These are phyloP conservation scores for Cyphellophora europaea DNA, from an alignment of 2,329 filamentous ascomycete species.

Conservation along the genomic window DNA sequence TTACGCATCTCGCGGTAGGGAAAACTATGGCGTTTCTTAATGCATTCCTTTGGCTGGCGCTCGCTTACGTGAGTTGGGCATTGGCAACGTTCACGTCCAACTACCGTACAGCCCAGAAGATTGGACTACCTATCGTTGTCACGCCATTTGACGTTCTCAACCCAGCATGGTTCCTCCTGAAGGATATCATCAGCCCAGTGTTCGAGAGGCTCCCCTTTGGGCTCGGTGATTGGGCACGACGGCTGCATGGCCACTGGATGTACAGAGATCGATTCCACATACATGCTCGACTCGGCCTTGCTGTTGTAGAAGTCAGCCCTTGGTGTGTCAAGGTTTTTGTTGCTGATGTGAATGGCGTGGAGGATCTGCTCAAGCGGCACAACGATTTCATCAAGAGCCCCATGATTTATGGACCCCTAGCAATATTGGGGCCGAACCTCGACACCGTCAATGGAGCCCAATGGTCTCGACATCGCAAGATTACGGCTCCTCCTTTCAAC, in stretches of 20 bases:
- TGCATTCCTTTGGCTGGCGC: neutral
- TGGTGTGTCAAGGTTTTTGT: constrained; percentile 11
- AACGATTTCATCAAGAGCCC: constrained; percentile 13
- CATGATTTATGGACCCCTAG: constrained; percentile 10
- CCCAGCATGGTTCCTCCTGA: constrained; percentile 9
- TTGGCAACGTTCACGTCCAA: constrained; percentile 8
- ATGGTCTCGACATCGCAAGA: constrained; percentile 36
- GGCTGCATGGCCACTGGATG: constrained; percentile 12
- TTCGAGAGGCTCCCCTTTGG: constrained; percentile 8
- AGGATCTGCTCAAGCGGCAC: constrained; percentile 7
- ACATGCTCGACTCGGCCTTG: constrained; percentile 10
- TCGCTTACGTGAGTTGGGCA: constrained; percentile 5
- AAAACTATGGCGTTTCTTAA: neutral
- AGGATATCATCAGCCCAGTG: constrained; percentile 6
- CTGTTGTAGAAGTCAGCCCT: constrained; percentile 13
- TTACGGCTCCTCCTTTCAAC: constrained; percentile 35
- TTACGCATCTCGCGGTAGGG: no score
- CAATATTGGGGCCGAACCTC: constrained; percentile 15
- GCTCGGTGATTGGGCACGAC: constrained; percentile 9
- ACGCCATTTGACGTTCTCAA: constrained; percentile 8
- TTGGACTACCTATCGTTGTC: constrained; percentile 13
- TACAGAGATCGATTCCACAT: constrained; percentile 4
- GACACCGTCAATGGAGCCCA: constrained; percentile 14
- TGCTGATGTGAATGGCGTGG: constrained; percentile 7
- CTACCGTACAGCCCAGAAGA: constrained; percentile 13